Evolutionary conservation across 1,139 yeast species (phyloP).

Genomic region (Lodderomyces jiufengensis): DNA sequence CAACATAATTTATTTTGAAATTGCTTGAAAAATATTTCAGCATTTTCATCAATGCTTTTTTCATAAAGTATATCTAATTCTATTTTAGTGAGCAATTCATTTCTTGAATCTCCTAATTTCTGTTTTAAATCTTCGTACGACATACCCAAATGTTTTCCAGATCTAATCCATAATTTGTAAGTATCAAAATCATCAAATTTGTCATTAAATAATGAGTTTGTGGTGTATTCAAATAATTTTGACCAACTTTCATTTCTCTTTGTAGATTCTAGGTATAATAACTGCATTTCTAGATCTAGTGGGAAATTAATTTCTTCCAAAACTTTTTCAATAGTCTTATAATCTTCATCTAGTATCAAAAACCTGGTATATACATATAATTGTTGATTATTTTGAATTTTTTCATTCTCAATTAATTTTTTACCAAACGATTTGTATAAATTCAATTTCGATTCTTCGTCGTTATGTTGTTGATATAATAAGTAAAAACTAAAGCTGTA

Average conservation of each 20-base stretch:
- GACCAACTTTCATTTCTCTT: conserved; percentile 38
- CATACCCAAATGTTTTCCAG: conserved; percentile 34
- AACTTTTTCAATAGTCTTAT: conserved; percentile 25
- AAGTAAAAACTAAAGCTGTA: conserved; percentile 45
- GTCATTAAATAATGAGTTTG: conserved; percentile 35
- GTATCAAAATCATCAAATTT: conserved; percentile 58
- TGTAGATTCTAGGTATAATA: conserved; percentile 48
- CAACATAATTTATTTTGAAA: conserved; percentile 58
- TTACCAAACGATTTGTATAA: conserved; percentile 57
- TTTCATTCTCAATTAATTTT: conserved; percentile 39
- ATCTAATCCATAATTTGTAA: conserved; percentile 50
- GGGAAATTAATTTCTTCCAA: conserved; percentile 31
- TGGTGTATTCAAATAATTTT: conserved; percentile 30
- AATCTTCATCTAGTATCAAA: conserved; percentile 29
- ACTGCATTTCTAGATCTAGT: conserved; percentile 54
- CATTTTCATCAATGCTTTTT: conserved; percentile 19
- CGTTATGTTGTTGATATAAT: conserved; percentile 18
- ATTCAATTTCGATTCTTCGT: conserved; percentile 28
- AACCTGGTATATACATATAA: conserved; percentile 51
- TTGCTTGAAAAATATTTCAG: conserved; percentile 38
- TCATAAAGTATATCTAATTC: conserved; percentile 34
- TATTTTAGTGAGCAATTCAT: conserved; percentile 52
- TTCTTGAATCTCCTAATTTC: conserved; percentile 42
- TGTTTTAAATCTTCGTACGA: conserved; percentile 23
- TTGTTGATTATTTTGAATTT: conserved; percentile 54